Evolutionary conservation across 2,329 filamentous ascomycete genomes (phyloP).

Genomic region (Penicillium brasilianum): DNA sequence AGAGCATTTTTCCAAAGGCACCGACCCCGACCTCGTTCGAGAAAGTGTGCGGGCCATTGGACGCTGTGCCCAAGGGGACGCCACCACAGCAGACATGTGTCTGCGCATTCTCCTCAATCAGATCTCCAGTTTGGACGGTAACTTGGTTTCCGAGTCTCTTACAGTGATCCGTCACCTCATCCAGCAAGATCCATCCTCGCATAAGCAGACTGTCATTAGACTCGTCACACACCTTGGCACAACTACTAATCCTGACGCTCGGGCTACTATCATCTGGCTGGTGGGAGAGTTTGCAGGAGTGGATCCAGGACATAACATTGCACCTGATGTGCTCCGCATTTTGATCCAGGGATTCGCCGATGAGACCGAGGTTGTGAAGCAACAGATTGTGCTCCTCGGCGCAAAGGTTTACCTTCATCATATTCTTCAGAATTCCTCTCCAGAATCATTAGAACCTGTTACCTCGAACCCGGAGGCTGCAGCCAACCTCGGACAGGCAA

Average conservation of each 20-base stretch:
- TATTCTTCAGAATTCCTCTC: slow-evolving; percentile 60
- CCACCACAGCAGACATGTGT: slow-evolving; percentile 74
- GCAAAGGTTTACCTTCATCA: slow-evolving; percentile 97
- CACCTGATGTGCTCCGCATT: slow-evolving; percentile 87
- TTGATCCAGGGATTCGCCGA: slow-evolving; percentile 81
- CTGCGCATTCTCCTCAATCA: slow-evolving; percentile 82
- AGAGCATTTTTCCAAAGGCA: slow-evolving; percentile 83
- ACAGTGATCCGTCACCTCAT: slow-evolving; percentile 96
- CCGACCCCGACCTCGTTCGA: slow-evolving; percentile 77
- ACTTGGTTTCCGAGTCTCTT: slow-evolving; percentile 86
- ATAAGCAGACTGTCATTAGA: slow-evolving; percentile 83
- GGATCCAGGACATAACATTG: slow-evolving; percentile 83
- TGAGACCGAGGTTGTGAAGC: slow-evolving; percentile 83
- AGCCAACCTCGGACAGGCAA: slow-evolving; percentile 32
- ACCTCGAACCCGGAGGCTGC: slow-evolving; percentile 29
- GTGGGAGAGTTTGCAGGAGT: slow-evolving; percentile 90
- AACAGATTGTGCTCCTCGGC: slow-evolving; percentile 88
- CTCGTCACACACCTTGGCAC: slow-evolving; percentile 90
- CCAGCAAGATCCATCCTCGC: slow-evolving; percentile 81
- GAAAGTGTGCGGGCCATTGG: slow-evolving; percentile 94
- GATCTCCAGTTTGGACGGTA: slow-evolving; percentile 85
- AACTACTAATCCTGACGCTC: slow-evolving; percentile 82
- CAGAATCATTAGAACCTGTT: slow-evolving; percentile 22
- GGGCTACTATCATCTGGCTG: slow-evolving; percentile 96
- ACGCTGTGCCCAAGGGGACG: slow-evolving; percentile 82